These are phyloP conservation scores for Candida hispaniensis DNA, from an alignment of 805 yeast species.

Conservation along the genomic window DNA sequence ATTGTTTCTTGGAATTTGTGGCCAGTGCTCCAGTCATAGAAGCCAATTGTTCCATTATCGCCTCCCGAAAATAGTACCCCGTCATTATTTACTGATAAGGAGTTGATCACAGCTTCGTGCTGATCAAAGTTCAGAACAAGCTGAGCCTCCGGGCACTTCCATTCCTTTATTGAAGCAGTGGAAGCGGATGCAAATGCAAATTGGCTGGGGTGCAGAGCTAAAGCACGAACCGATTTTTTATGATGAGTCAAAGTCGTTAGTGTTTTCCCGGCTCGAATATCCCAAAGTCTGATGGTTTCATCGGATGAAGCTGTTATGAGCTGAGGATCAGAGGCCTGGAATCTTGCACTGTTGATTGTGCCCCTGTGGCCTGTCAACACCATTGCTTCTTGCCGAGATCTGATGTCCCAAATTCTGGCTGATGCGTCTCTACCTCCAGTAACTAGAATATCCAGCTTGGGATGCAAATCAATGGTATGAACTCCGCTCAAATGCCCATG, in stretches of 20 bases:
- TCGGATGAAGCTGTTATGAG: constrained; percentile 76
- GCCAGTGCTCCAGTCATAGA: constrained; percentile 72
- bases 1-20: constrained; percentile 43
- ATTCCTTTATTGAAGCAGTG: constrained; percentile 70
- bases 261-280: constrained; percentile 67
- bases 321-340: constrained; percentile 75
- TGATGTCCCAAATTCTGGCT: constrained; percentile 86
- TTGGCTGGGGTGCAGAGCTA: constrained; percentile 58
- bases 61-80: constrained; percentile 68
- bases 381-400: constrained; percentile 65
- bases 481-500: constrained; percentile 93
- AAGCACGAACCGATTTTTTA: constrained; percentile 64
- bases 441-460: constrained; percentile 69
- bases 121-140: constrained; percentile 47
- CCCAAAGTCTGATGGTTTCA: constrained; percentile 83
- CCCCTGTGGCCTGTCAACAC: constrained; percentile 72
- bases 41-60: constrained; percentile 67
- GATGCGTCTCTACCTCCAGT: constrained; percentile 87
- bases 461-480: constrained; percentile 74
- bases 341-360: constrained; percentile 57
- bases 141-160: constrained; percentile 71
- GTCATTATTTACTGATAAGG: constrained; percentile 54
- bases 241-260: constrained; percentile 73
- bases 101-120: constrained; percentile 49
- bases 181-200: constrained; percentile 72